These are phyloP conservation scores for Pseudogymnoascus sp. DNA, from an alignment of 2,329 filamentous ascomycete genomes.

Conservation along the genomic window DNA sequence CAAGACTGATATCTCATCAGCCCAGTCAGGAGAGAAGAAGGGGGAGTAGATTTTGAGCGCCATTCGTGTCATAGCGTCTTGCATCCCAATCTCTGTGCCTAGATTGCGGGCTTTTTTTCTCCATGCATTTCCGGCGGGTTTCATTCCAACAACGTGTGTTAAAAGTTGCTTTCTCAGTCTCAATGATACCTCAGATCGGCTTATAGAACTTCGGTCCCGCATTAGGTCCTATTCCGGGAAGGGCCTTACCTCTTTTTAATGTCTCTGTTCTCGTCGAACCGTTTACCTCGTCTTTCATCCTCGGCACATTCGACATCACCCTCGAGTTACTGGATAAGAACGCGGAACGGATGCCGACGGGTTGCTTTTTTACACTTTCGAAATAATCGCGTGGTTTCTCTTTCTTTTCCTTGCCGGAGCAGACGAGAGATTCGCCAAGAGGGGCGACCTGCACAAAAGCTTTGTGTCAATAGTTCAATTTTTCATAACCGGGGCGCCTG, in stretches of 20 bases:
- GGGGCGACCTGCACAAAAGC: conserved; percentile 22
- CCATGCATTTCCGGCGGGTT: conserved; percentile 37
- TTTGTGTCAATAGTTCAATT: conserved; percentile 26
- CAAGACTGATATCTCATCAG: conserved; percentile 51
- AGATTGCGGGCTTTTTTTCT: conserved; percentile 34
- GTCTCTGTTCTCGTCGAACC: conserved; percentile 12
- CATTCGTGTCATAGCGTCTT: conserved; percentile 25
- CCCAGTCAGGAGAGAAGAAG: conserved; percentile 36
- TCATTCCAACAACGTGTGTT: conserved; percentile 33
- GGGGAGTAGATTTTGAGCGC: conserved; percentile 18
- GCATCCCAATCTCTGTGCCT: conserved; percentile 38
- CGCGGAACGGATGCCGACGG: conserved; percentile 18
- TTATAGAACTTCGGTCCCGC: conserved; percentile 28
- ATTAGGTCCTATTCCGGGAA: conserved; percentile 23
- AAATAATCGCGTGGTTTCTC: conserved; percentile 23
- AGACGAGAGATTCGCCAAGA: conserved; percentile 16
- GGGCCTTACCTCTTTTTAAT: conserved; percentile 12
- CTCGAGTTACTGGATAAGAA: conserved; percentile 14
- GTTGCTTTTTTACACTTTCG: conserved; percentile 23
- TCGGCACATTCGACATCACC: conserved; percentile 13
- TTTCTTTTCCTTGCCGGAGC: conserved; percentile 20
- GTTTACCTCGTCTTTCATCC: not conserved
- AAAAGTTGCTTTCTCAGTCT: conserved; percentile 36
- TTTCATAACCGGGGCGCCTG: conserved; percentile 13
- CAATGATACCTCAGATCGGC: conserved; percentile 36